These are phyloP conservation scores for Nyssa sinensis DNA, from an alignment of 148 eudicot genomes.

Conservation along the genomic window DNA sequence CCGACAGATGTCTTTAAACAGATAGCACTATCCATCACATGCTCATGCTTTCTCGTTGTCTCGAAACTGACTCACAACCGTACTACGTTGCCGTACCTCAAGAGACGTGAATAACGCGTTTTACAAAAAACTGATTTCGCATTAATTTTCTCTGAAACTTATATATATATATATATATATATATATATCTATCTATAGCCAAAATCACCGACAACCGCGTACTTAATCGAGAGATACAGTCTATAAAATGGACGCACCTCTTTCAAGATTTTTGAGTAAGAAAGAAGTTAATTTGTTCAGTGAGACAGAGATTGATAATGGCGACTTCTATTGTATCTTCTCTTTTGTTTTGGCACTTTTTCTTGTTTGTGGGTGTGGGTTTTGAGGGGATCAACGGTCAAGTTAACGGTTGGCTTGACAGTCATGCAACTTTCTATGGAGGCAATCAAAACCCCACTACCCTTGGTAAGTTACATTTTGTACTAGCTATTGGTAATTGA, in stretches of 20 bases:
- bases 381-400: conserved; percentile 34
- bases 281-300: not conserved
- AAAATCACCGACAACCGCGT: conserved; percentile 43
- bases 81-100: conserved; percentile 36
- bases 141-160: not conserved
- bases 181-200: too few species aligned
- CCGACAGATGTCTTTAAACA: not conserved
- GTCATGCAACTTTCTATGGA: conserved; percentile 82
- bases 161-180: not conserved
- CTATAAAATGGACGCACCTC: conserved; percentile 23
- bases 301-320: conserved; percentile 8
- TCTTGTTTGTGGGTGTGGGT: conserved; percentile 14
- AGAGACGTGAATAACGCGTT: conserved; percentile 35
- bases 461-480: conserved; percentile 47
- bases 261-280: conserved; percentile 2
- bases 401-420: conserved; percentile 45
- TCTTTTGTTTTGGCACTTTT: conserved; percentile 14
- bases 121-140: not conserved
- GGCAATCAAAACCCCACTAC: conserved; percentile 58
- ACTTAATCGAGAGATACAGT: not conserved
- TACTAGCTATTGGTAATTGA: too few species aligned
- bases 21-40: conserved; percentile 30
- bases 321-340: conserved; percentile 3
- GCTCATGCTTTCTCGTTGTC: conserved; percentile 28
- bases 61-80: not conserved